Evolutionary conservation across 2,329 filamentous ascomycete genomes (phyloP).

Genomic region (Diaporthe vaccinii): DNA sequence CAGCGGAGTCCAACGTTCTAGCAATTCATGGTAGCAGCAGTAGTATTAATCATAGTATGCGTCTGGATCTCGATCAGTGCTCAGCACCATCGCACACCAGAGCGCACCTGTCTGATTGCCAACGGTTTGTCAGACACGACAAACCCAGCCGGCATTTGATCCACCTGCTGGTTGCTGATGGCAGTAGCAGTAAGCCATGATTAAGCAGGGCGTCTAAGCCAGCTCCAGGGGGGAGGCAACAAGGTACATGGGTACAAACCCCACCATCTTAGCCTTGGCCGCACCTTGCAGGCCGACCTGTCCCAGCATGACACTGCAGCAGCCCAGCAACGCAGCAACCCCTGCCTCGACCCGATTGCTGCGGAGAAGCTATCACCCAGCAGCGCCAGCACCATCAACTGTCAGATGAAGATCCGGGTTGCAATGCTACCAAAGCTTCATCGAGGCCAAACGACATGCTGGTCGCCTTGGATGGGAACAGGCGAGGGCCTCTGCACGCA

Average conservation of each 20-base stretch:
- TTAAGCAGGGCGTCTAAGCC: slow-evolving; percentile 21
- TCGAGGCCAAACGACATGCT: slow-evolving; percentile 1
- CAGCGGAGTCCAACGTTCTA: not conserved
- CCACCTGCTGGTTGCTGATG: slow-evolving; percentile 31
- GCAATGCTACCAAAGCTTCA: not conserved
- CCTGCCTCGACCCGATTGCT: not conserved
- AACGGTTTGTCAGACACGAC: slow-evolving; percentile 41
- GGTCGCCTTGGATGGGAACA: not conserved
- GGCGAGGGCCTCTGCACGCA: not conserved
- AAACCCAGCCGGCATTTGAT: slow-evolving; percentile 33
- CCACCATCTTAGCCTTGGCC: slow-evolving; percentile 12
- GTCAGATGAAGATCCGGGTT: not conserved
- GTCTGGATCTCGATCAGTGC: slow-evolving; percentile 4
- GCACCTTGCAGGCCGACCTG: not conserved
- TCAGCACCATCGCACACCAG: not conserved
- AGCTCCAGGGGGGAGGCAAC: slow-evolving; percentile 10
- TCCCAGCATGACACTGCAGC: slow-evolving; percentile 7
- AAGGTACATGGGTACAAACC: slow-evolving; percentile 16
- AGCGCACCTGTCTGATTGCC: not conserved
- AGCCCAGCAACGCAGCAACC: slow-evolving; percentile 14
- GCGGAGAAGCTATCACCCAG: slow-evolving; percentile 14
- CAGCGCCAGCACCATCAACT: not conserved
- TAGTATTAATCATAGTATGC: not conserved
- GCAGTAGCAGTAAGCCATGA: slow-evolving; percentile 28
- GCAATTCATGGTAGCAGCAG: not conserved